Evolutionary conservation across 805 yeast genomes (phyloP).

Genomic region (Saccharomyces cerevisiae): DNA sequence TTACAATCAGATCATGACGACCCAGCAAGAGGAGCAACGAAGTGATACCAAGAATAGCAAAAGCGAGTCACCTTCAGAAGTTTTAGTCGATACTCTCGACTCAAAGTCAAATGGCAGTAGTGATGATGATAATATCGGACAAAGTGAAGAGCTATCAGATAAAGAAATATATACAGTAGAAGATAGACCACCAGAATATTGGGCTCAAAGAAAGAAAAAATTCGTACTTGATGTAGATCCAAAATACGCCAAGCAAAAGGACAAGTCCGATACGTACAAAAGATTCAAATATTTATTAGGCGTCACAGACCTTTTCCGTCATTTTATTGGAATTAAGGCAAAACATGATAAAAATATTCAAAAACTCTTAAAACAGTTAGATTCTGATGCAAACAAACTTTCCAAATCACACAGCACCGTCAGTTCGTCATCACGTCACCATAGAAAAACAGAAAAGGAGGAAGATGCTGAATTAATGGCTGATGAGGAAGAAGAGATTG

Average conservation of each 20-base stretch:
- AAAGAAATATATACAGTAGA: background rate
- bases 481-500: conserved; percentile 61
- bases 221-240: conserved; percentile 48
- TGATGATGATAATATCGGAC: background rate
- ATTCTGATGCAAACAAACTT: conserved; percentile 36
- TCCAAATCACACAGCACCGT: conserved; percentile 18
- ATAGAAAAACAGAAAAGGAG: conserved; percentile 87
- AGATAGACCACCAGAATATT: conserved; percentile 20
- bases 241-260: conserved; percentile 45
- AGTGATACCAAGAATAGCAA: background rate
- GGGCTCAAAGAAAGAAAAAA: conserved; percentile 38
- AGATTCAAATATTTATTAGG: conserved; percentile 76
- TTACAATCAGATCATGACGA: background rate
- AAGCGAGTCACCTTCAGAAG: background rate
- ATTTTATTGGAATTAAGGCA: conserved; percentile 76
- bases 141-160: background rate
- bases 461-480: conserved; percentile 88
- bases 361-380: conserved; percentile 49
- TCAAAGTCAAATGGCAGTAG: background rate
- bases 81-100: background rate
- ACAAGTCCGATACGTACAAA: conserved; percentile 60
- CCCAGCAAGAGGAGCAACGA: background rate
- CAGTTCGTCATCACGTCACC: conserved; percentile 36
- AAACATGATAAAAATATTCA: conserved; percentile 68
- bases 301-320: conserved; percentile 77